Evolutionary conservation across 169 alveolate genomes (phyloP).

Genomic region (Cystoisospora suis): DNA sequence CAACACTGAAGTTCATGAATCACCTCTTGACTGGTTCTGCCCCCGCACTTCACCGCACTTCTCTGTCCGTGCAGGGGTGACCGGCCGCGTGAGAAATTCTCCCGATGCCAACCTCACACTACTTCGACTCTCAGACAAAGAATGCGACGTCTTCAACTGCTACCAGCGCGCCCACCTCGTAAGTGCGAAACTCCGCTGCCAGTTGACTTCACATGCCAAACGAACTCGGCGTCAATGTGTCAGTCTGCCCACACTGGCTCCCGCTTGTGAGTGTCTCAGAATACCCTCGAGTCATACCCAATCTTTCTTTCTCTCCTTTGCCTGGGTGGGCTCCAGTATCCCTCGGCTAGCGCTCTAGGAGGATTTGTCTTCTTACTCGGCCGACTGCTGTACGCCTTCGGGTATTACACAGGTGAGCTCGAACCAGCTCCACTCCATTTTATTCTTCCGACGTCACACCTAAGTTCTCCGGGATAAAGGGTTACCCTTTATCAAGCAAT

Average conservation of each 20-base stretch:
- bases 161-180: slow-evolving; percentile 48
- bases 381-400: slow-evolving; percentile 38
- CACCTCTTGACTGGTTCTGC: too few species aligned
- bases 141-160: slow-evolving; percentile 49
- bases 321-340: slow-evolving; percentile 33
- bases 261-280: too few species aligned
- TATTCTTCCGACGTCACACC: not conserved
- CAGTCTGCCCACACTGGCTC: too few species aligned
- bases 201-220: not conserved
- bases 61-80: slow-evolving; percentile 19
- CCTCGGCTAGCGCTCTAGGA: slow-evolving; percentile 23
- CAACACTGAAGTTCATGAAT: too few species aligned
- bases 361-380: slow-evolving; percentile 36
- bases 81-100: not conserved
- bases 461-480: not conserved
- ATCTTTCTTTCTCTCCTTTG: slow-evolving; percentile 1
- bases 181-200: not conserved
- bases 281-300: slow-evolving; percentile 27
- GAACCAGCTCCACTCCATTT: not conserved
- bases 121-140: slow-evolving; percentile 29
- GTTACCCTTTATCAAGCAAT: not conserved
- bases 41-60: too few species aligned
- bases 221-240: not conserved
- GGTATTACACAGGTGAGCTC: slow-evolving; percentile 38
- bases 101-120: slow-evolving; percentile 18